Percentiles rank a stretch among this genome's conserved stretches.
Conservation (phyloP, 2,329 filamentous ascomycete genomes). For the Rosellinia necatrix region DNA sequence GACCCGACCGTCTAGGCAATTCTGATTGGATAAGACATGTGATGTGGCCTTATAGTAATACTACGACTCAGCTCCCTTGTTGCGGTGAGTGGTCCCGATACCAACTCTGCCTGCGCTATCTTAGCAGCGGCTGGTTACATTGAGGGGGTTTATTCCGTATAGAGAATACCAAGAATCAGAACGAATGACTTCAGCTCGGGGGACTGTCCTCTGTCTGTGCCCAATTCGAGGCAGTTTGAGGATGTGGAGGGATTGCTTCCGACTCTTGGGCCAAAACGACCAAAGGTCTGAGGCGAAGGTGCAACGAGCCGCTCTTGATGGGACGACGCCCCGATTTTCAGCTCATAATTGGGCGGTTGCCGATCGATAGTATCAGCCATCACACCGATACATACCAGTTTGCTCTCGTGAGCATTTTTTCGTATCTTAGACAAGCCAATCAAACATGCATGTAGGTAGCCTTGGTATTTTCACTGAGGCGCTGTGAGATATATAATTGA, state of each 20-base stretch:
- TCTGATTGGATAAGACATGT: conserved; percentile 14
- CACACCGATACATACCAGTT: conserved; percentile 10
- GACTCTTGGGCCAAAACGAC: no score
- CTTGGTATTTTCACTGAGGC: conserved; percentile 9
- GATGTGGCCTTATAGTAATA: background rate
- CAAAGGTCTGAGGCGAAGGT: no score
- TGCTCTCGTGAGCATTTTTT: conserved; percentile 19
- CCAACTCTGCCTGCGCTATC: background rate
- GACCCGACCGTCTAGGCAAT: background rate
- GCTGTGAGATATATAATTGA: conserved; percentile 18
- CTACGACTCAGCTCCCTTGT: conserved; percentile 11
- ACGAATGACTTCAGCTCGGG: background rate
- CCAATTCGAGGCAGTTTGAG: background rate
- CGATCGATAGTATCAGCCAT: conserved; percentile 6
- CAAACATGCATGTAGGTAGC: conserved; percentile 15
- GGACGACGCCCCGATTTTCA: background rate
- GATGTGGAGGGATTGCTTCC: conserved; percentile 19
- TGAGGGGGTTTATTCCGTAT: no score
- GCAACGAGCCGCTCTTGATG: background rate
- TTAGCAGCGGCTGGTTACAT: no score
- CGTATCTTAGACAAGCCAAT: conserved; percentile 25
- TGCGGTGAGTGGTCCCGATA: conserved; percentile 11
- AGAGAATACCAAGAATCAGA: background rate
- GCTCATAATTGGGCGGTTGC: conserved; percentile 4
- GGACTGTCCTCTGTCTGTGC: background rate